phyloP scores from a whole-genome alignment of 495 filamentous ascomycete genomes.

The Trichoderma erinaceum region DNA sequence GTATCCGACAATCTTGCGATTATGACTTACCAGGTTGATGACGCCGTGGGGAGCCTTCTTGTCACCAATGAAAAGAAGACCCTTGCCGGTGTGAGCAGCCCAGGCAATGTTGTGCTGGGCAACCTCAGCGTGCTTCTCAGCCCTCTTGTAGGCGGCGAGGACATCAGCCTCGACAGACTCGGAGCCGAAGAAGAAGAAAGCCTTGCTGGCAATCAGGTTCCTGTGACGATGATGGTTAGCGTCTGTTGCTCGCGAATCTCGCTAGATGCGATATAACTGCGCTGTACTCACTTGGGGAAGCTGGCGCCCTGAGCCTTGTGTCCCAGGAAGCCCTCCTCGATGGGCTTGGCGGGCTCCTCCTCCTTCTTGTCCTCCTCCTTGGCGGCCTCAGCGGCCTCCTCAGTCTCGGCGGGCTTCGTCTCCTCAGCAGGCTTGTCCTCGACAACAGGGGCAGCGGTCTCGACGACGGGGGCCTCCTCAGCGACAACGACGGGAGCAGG shows the following conservation, averaged over 20 bases:
- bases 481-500: slow-evolving; percentile 41
- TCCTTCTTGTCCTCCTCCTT: slow-evolving; percentile 40
- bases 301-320: slow-evolving; percentile 76
- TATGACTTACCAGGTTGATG: slow-evolving; percentile 67
- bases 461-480: slow-evolving; percentile 36
- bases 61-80: slow-evolving; percentile 82
- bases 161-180: slow-evolving; percentile 72
- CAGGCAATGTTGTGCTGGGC: slow-evolving; percentile 78
- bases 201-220: slow-evolving; percentile 45
- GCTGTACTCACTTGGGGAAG: slow-evolving; percentile 76
- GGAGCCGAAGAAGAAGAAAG: slow-evolving; percentile 84
- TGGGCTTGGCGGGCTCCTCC: slow-evolving; percentile 53
- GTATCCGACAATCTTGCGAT: neutral
- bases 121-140: slow-evolving; percentile 73
- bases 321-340: slow-evolving; percentile 69
- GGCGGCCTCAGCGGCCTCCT: slow-evolving; percentile 40
- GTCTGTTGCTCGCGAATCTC: neutral
- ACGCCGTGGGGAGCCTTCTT: slow-evolving; percentile 74
- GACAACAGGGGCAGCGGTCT: slow-evolving; percentile 40
- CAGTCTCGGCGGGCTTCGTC: slow-evolving; percentile 33
- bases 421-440: slow-evolving; percentile 35
- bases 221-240: slow-evolving; percentile 26
- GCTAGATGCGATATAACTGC: neutral
- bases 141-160: slow-evolving; percentile 66
- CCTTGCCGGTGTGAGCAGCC: slow-evolving; percentile 90